Evolutionary conservation across 202 grass and related monocot genomes (phyloP), one percentile per base, ranked within the genome.

Genomic region (Cymbopogon flexuosus): DNA sequence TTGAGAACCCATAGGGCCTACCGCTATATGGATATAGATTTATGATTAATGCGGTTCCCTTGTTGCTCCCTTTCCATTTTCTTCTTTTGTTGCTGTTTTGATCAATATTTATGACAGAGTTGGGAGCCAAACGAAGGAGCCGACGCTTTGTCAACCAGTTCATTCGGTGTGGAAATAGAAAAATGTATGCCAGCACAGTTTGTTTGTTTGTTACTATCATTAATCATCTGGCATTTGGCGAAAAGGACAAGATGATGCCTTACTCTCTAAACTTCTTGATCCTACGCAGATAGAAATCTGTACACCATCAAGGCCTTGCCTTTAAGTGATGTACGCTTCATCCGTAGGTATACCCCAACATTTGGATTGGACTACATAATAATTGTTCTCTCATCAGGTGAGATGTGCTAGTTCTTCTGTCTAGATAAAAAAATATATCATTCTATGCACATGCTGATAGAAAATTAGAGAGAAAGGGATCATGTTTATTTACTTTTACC

Each of bases 351-450:
- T 66, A 90, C 87, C 12, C 92, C 96, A 24, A 77, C 96, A 41
- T 93, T 99, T 91, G 87, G 87, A 51, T 79, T 35, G 27, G 88
- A 87, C 76, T 99, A 99, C 79, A 91, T 96, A 62, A 99, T 99
- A 67, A 85, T 99, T 77, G 96, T 99, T 83, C 89, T 93, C 21
- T 91, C 92, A 68, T 99, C 96, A 89, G 96, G 96, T 99, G 76
- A 91, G 71, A 13, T 75, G 12, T 19, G 84, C 61, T 83, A 75
- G 18, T 54, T 75, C 34, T 84, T 41, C 45, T 52, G 65, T 54
- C 39, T 49, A 68, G 31, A 60, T 62, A 24, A 14, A 76, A 31
- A 14, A 31, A 13, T 6, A 36, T 62, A 15, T 49, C 30, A 64
- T 56, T 33, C 8, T 1, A 65, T 72, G 10, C 51, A 65, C 18